Evolutionary conservation across 441 rosid species (phyloP).

Genomic region (Jatropha multifida): DNA sequence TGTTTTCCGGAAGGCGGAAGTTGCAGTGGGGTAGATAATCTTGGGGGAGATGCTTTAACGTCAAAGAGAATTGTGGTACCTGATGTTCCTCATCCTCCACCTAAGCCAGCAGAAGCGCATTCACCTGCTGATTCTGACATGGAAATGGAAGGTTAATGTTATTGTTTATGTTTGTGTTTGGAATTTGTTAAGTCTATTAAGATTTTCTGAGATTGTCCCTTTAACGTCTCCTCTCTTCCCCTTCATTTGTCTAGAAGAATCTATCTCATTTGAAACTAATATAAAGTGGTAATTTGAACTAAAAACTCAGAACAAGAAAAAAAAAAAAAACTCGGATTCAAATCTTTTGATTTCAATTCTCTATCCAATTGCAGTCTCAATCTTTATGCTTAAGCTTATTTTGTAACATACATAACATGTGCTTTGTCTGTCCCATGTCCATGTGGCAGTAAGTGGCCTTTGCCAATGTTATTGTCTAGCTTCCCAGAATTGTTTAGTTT

Average conservation of each 20-base stretch:
- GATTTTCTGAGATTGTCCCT: background rate
- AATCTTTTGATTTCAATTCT: background rate
- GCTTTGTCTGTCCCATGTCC: background rate
- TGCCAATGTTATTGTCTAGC: background rate
- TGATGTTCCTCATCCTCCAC: conserved; percentile 31
- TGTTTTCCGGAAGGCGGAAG: conserved; percentile 22
- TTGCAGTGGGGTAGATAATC: background rate
- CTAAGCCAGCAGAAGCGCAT: conserved; percentile 33
- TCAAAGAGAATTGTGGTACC: conserved; percentile 4
- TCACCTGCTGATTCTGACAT: conserved; percentile 61
- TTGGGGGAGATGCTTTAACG: background rate
- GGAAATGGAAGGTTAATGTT: conserved; percentile 84
- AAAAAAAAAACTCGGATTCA: background rate
- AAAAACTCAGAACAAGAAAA: too few relatives aligned
- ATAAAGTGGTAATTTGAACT: background rate
- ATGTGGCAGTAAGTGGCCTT: background rate
- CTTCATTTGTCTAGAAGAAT: background rate
- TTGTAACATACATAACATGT: background rate
- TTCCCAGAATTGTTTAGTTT: background rate
- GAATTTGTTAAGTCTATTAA: background rate
- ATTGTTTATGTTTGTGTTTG: background rate
- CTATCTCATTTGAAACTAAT: background rate
- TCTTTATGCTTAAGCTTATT: background rate
- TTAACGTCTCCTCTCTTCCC: background rate
- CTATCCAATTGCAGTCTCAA: background rate